Percentiles rank a stretch among this genome's conserved stretches.
Conservation (phyloP, 495 filamentous ascomycete genomes). For the Trichoderma asperelloides region DNA sequence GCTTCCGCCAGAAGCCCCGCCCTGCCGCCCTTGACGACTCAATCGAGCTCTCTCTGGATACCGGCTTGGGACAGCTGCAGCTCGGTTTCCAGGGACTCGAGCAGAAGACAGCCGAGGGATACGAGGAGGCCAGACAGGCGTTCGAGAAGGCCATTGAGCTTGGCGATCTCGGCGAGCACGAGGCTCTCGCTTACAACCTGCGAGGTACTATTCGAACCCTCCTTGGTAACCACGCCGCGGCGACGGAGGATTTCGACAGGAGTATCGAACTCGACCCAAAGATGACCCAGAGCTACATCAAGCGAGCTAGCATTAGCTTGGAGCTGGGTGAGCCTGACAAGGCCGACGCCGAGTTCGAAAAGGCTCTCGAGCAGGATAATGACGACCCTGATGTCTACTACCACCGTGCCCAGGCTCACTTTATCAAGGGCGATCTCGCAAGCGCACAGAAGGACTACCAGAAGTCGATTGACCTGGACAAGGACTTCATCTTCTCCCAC, state of each 20-base stretch:
- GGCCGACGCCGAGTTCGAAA: slow-evolving; percentile 79
- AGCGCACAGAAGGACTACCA: slow-evolving; percentile 98
- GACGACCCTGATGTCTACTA: slow-evolving; percentile 98
- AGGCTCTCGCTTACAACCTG: slow-evolving; percentile 90
- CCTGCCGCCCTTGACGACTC: slow-evolving; percentile 77
- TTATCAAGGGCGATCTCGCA: slow-evolving; percentile 88
- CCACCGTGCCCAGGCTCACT: slow-evolving; percentile 96
- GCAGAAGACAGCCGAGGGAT: slow-evolving; percentile 79
- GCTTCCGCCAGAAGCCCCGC: slow-evolving; percentile 74
- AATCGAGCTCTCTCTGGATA: slow-evolving; percentile 64
- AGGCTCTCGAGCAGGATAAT: slow-evolving; percentile 75
- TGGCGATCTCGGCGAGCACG: slow-evolving; percentile 65
- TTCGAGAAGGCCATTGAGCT: slow-evolving; percentile 85
- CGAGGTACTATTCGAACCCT: slow-evolving; percentile 93
- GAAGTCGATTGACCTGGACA: slow-evolving; percentile 95
- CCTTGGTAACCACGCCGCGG: slow-evolving; percentile 73
- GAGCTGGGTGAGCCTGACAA: slow-evolving; percentile 84
- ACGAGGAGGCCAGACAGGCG: slow-evolving; percentile 72
- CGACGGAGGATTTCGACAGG: slow-evolving; percentile 76
- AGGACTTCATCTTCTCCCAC: slow-evolving; percentile 96
- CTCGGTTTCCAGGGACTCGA: slow-evolving; percentile 71
- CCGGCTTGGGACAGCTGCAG: slow-evolving; percentile 75
- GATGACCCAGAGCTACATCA: slow-evolving; percentile 95
- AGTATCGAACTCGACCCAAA: slow-evolving; percentile 81
- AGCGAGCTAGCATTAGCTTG: slow-evolving; percentile 94